phyloP scores from a whole-genome alignment of 257 asterid genomes.

The Cynanchum wilfordii region DNA sequence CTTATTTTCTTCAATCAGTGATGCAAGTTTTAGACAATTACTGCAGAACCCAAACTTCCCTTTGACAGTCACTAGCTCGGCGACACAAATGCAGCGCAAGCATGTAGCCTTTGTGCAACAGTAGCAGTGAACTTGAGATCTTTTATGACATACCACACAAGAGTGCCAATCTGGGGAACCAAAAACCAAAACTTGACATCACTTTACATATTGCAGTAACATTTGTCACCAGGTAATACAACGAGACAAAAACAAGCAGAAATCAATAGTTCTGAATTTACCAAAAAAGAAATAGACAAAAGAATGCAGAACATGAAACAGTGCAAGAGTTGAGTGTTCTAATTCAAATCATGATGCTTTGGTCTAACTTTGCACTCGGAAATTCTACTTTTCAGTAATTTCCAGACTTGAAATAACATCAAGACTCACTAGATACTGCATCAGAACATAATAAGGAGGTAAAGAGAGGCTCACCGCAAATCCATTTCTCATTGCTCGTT shows the following conservation, averaged over 20 bases:
- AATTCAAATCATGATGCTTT: no score
- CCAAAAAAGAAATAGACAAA: no score
- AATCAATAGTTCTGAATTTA: not conserved
- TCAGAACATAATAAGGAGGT: slow-evolving; percentile 2
- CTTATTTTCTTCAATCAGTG: slow-evolving; percentile 56
- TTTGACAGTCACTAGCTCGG: slow-evolving; percentile 40
- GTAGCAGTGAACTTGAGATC: slow-evolving; percentile 49
- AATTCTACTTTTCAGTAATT: no score
- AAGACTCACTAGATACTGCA: no score
- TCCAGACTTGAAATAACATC: no score
- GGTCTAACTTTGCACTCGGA: no score
- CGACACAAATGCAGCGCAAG: slow-evolving; percentile 36
- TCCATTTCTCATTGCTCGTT: slow-evolving; percentile 36
- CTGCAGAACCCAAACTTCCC: slow-evolving; percentile 66
- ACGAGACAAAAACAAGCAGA: not conserved
- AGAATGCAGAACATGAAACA: no score
- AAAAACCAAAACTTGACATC: not conserved
- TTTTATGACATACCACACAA: slow-evolving; percentile 43
- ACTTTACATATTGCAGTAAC: not conserved
- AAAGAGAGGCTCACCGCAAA: slow-evolving; percentile 52
- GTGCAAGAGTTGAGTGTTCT: no score
- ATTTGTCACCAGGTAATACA: not conserved
- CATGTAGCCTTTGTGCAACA: slow-evolving; percentile 64
- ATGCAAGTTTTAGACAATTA: slow-evolving; percentile 51
- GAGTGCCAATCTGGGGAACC: slow-evolving; percentile 66